A percentile compares a stretch with the other conserved stretches of the same genome.
Conservation (phyloP, 352 stramenopile genomes). For the Paralagenidium karlingii region DNA sequence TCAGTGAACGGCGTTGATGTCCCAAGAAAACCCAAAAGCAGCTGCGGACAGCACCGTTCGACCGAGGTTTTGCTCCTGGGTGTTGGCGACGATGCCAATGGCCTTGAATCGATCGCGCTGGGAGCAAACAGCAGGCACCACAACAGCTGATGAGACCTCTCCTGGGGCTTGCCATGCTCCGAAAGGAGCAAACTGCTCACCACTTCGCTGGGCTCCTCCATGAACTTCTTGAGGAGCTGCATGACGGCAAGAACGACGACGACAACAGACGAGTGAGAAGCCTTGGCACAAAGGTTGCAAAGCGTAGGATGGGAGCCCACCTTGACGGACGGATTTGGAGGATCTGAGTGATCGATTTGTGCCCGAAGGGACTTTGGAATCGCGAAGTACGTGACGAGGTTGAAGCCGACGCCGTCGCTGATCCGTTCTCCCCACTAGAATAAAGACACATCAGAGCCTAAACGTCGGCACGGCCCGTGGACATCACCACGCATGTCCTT, state of each 20-base stretch:
- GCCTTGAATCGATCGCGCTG: constrained; percentile 74
- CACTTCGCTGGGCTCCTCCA: constrained; percentile 17
- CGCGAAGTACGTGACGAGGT: constrained; percentile 71
- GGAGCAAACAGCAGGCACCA: no score
- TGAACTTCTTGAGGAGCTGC: constrained; percentile 26
- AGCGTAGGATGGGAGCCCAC: no score
- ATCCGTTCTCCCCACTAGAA: constrained; percentile 72
- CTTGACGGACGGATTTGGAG: constrained; percentile 31
- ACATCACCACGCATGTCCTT: no score
- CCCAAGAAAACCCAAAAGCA: neutral
- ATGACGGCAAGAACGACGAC: no score
- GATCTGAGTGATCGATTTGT: constrained; percentile 27
- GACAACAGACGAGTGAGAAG: no score
- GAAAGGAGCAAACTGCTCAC: constrained; percentile 19
- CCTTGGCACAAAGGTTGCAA: no score
- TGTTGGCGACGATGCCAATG: constrained; percentile 71
- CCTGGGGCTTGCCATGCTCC: constrained; percentile 11
- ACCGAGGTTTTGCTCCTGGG: constrained; percentile 49
- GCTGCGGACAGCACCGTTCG: no score
- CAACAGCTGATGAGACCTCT: no score
- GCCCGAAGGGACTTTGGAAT: constrained; percentile 40
- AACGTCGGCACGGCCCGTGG: no score
- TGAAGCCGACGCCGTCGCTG: constrained; percentile 57
- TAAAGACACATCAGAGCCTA: no score
- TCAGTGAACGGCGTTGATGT: no score